phyloP scores from a whole-genome alignment of 805 yeast species.

The Wickerhamiella brachini region DNA sequence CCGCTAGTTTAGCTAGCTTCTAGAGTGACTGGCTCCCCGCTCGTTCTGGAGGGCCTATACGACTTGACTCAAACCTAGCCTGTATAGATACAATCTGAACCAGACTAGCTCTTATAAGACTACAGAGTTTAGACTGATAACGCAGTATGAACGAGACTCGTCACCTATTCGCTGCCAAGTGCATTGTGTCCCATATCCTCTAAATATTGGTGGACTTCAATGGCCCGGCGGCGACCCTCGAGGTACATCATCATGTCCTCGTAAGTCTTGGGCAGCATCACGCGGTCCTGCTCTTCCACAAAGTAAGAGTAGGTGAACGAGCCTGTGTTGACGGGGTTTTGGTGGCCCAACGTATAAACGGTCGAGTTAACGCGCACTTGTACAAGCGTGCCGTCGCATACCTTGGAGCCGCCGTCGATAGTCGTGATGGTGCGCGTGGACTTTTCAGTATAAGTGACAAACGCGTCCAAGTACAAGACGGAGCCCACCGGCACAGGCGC shows the following conservation, averaged over 20 bases:
- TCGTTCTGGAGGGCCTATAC: too few relatives aligned
- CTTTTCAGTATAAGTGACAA: constrained; percentile 78
- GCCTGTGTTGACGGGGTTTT: constrained; percentile 58
- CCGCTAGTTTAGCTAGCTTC: background rate
- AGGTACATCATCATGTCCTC: constrained; percentile 85
- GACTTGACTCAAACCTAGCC: too few relatives aligned
- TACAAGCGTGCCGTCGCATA: constrained; percentile 51
- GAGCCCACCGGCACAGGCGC: constrained; percentile 95
- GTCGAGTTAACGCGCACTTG: constrained; percentile 82
- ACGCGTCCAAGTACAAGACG: constrained; percentile 68
- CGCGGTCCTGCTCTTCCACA: constrained; percentile 37
- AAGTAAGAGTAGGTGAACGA: constrained; percentile 80
- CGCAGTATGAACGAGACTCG: too few relatives aligned
- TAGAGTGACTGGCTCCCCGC: too few relatives aligned
- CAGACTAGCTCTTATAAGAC: too few relatives aligned
- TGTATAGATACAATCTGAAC: too few relatives aligned
- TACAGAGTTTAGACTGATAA: too few relatives aligned
- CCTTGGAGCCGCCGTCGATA: constrained; percentile 15
- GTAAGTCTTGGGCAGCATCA: constrained; percentile 77
- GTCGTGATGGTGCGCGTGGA: constrained; percentile 26
- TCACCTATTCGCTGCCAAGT: background rate
- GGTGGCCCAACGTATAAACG: constrained; percentile 54
- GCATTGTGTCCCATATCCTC: constrained; percentile 6
- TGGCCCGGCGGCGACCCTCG: constrained; percentile 82
- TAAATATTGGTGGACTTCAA: constrained; percentile 45